These are phyloP conservation scores for Colletotrichum sp. DNA, from an alignment of 2,329 filamentous ascomycete species.

Conservation along the genomic window DNA sequence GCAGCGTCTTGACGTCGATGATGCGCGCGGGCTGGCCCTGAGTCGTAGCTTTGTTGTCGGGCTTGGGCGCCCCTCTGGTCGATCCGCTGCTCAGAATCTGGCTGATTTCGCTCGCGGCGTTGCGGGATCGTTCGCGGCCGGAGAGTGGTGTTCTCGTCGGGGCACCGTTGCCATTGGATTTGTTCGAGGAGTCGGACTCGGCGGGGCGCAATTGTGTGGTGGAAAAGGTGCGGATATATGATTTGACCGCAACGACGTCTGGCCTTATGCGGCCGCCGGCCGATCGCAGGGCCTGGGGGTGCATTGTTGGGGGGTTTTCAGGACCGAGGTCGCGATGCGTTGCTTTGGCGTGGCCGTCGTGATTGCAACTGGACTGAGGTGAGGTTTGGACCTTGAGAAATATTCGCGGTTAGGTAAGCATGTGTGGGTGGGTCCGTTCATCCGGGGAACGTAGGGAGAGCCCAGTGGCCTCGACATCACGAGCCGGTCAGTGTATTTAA, in stretches of 20 bases:
- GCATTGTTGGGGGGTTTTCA: slow-evolving; percentile 32
- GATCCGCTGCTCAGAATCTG: slow-evolving; percentile 26
- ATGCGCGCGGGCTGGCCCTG: slow-evolving; percentile 19
- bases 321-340: not conserved
- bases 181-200: slow-evolving; percentile 24
- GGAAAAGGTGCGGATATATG: slow-evolving; percentile 41
- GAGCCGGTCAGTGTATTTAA: not conserved
- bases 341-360: not conserved
- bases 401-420: slow-evolving; percentile 16
- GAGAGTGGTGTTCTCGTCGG: slow-evolving; percentile 21
- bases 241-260: slow-evolving; percentile 33
- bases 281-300: slow-evolving; percentile 41
- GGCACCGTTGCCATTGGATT: slow-evolving; percentile 1
- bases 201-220: slow-evolving; percentile 38
- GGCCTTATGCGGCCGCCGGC: slow-evolving; percentile 36
- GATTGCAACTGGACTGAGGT: not conserved
- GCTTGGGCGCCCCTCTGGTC: not conserved
- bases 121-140: slow-evolving; percentile 33
- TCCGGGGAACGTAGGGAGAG: not conserved
- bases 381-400: slow-evolving; percentile 6
- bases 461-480: not conserved
- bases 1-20: slow-evolving; percentile 43
- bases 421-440: not conserved
- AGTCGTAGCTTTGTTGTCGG: not conserved
- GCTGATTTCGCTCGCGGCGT: slow-evolving; percentile 38